Conservation (phyloP, 768 basidiomycete species). For the Lentinula detonsa region DNA sequence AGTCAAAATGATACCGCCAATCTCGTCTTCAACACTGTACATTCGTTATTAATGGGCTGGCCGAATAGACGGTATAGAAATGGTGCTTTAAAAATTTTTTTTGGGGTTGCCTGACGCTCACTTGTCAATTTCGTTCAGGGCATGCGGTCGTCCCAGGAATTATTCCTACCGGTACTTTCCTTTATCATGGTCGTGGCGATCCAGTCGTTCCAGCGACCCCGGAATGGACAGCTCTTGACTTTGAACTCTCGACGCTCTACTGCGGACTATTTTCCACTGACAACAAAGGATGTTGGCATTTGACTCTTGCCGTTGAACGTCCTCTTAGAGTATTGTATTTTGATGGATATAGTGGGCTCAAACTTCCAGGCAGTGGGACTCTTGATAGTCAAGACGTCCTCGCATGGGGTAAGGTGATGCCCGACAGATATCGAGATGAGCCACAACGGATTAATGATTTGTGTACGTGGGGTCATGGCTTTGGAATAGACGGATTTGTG, state of each 20-base stretch:
- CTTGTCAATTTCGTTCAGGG: slow-evolving; percentile 8
- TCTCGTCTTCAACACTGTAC: slow-evolving; percentile 1
- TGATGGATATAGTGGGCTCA: slow-evolving; percentile 22
- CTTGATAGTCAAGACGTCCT: slow-evolving; percentile 31
- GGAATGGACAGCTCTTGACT: slow-evolving; percentile 27
- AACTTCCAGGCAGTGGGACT: slow-evolving; percentile 24
- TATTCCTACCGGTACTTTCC: slow-evolving; percentile 26
- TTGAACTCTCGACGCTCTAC: slow-evolving; percentile 25
- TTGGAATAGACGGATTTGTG: slow-evolving; percentile 27
- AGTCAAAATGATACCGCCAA: neutral
- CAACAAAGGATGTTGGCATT: slow-evolving; percentile 19
- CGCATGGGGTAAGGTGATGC: slow-evolving; percentile 18
- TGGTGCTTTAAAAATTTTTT: neutral
- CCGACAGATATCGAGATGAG: slow-evolving; percentile 16
- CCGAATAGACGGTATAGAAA: neutral
- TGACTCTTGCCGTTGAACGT: slow-evolving; percentile 21
- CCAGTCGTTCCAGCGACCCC: slow-evolving; percentile 19
- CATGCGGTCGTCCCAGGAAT: slow-evolving; percentile 26
- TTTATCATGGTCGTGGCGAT: slow-evolving; percentile 24
- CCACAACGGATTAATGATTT: slow-evolving; percentile 18
- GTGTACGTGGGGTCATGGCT: slow-evolving; percentile 25
- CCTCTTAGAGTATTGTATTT: slow-evolving; percentile 26
- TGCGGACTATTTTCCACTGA: slow-evolving; percentile 10
- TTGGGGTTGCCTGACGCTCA: neutral
- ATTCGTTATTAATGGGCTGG: slow-evolving; percentile 1